phyloP scores from a whole-genome alignment of 768 basidiomycete species.

The Russula virescens region DNA sequence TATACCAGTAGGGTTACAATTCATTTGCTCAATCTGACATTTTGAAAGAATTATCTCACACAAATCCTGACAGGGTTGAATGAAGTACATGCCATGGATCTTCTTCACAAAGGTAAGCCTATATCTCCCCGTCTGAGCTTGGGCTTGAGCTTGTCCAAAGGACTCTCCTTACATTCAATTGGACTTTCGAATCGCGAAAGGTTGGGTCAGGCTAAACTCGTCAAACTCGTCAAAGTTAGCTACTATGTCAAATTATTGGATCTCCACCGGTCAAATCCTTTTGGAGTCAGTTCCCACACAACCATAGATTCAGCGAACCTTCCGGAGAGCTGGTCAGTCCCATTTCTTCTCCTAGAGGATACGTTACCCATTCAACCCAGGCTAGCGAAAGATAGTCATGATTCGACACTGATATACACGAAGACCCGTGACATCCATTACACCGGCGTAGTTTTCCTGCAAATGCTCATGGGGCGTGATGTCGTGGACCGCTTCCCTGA shows the following conservation, averaged over 20 bases:
- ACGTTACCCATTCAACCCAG: constrained; percentile 33
- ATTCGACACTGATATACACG: constrained; percentile 75
- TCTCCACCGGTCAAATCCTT: constrained; percentile 79
- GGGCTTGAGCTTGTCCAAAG: constrained; percentile 31
- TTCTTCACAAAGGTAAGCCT: constrained; percentile 62
- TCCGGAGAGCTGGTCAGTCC: constrained; percentile 44
- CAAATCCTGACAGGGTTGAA: constrained; percentile 70
- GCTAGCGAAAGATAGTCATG: constrained; percentile 73
- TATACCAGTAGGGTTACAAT: constrained; percentile 9
- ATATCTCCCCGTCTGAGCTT: not conserved
- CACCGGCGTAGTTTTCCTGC: constrained; percentile 70
- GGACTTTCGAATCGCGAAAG: constrained; percentile 52
- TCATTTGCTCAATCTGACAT: not conserved
- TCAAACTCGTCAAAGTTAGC: constrained; percentile 69
- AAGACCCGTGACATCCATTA: constrained; percentile 77
- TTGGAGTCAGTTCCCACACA: constrained; percentile 37
- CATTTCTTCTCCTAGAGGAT: constrained; percentile 6
- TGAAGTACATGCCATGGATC: constrained; percentile 54
- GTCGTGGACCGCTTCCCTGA: constrained; percentile 49
- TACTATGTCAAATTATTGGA: constrained; percentile 73
- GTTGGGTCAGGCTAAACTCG: constrained; percentile 49
- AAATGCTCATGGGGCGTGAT: constrained; percentile 80
- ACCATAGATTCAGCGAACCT: constrained; percentile 29
- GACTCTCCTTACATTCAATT: constrained; percentile 53
- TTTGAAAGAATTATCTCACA: constrained; percentile 58